Base-by-base conservation (phyloP, 108 stramenopile genomes). In the Nannochloropsis granulata region DNA sequence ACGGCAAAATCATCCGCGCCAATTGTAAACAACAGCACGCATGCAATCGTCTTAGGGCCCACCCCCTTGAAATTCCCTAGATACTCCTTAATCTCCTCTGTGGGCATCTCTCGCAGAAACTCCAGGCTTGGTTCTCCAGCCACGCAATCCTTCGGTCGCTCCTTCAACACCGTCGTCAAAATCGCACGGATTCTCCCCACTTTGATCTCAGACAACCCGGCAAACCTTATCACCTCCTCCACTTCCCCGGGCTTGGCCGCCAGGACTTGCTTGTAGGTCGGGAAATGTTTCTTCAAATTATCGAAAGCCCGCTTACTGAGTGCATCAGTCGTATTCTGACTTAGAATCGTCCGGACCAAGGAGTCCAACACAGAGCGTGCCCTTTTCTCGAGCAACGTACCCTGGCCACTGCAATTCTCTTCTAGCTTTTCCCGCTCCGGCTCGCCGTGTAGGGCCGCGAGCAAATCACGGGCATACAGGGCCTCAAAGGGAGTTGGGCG, bases 31-130 rank as follows among this genome's bases (percentile, higher is more conserved):
- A 94, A 83, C 43, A 93, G 81, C 23, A 94, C 94, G 84, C 94
- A 94, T 13, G 93, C 92, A n/a, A 94, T 91, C 8, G 94, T 94
- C 81, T 94, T 94, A 25, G 93, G 93, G 26, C 94, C 94, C 82
- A 94, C 88, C 2, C 94, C 94, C 86, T 92, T 92, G 88, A 93
- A 93, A 78, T 92, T 83, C n/a, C 85, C 84, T 13, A 94, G 83
- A 44, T 93, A 91, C 71, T 83, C 86, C 78, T 92, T 86, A 78
- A 94, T 90, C 23, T 88, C 90, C 25, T 89, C 91, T 79, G 89
- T 86, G 44, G 79, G 45, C 44, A 83, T 82, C 78, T 89, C 82
- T 78, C 91, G 91, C 14, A 94, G 85, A 82, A 91, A 93, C 84
- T 94, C 92, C 42, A 94, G 88, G 23, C 89, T 90, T 14, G 92